These are phyloP conservation scores for Diaporthe citriasiana DNA, from an alignment of 2,329 filamentous ascomycete species.

Conservation along the genomic window DNA sequence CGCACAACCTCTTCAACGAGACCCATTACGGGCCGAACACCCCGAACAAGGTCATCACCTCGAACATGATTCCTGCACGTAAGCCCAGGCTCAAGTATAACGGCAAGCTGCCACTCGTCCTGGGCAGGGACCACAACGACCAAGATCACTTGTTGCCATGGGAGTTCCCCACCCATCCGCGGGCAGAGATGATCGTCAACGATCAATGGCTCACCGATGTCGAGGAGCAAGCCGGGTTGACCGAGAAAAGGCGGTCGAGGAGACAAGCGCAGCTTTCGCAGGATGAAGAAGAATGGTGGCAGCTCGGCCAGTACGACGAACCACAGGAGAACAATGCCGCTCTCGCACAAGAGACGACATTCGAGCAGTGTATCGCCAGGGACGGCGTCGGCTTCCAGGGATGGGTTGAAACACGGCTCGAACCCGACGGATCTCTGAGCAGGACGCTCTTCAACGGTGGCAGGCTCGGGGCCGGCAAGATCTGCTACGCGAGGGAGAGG, in stretches of 20 bases:
- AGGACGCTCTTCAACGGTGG: constrained; percentile 14
- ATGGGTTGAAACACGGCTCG: constrained; percentile 41
- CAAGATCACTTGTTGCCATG: constrained; percentile 10
- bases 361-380: constrained; percentile 50
- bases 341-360: constrained; percentile 53
- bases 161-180: constrained; percentile 29
- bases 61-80: constrained; percentile 47
- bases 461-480: constrained; percentile 24
- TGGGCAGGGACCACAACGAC: constrained; percentile 45
- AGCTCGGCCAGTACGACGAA: background rate
- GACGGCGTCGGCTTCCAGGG: constrained; percentile 36
- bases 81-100: constrained; percentile 48
- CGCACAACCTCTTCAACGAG: constrained; percentile 53
- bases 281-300: constrained; percentile 44
- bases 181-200: constrained; percentile 47
- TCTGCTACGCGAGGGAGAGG: constrained; percentile 53
- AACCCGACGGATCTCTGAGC: constrained; percentile 38
- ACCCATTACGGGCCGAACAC: constrained; percentile 53
- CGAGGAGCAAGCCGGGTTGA: constrained; percentile 3
- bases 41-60: constrained; percentile 46
- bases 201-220: constrained; percentile 51
- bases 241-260: background rate
- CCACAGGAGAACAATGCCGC: constrained; percentile 51
- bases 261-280: constrained; percentile 36
- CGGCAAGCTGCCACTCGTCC: constrained; percentile 49